A percentile compares a stretch with the other conserved stretches of the same genome.
Conservation (phyloP, 129 eudicot species). For the Centaurea solstitialis region DNA sequence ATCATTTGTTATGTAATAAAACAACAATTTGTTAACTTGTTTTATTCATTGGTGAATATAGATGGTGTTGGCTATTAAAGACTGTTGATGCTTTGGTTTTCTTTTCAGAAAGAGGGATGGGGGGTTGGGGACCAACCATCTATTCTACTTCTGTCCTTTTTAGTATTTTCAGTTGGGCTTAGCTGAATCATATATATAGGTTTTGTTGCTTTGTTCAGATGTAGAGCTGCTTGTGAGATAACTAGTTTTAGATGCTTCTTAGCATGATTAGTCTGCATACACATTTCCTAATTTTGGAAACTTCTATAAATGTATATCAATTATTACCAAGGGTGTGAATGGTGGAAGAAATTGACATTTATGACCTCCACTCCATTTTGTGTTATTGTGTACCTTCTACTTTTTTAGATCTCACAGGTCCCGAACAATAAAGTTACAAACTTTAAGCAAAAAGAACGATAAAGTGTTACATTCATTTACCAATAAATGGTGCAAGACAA, state of each 20-base stretch:
- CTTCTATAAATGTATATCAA: conserved; percentile 22
- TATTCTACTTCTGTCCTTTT: conserved; percentile 20
- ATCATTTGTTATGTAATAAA: conserved; percentile 28
- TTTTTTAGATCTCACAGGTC: too few relatives aligned
- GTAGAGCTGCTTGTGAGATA: conserved; percentile 31
- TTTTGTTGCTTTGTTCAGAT: conserved; percentile 18
- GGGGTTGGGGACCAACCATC: conserved; percentile 13
- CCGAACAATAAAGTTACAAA: not conserved
- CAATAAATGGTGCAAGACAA: too few relatives aligned
- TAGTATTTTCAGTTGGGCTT: conserved; percentile 10
- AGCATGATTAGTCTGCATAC: conserved; percentile 33
- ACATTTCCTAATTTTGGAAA: conserved; percentile 26
- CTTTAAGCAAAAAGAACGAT: not conserved
- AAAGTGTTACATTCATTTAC: not conserved
- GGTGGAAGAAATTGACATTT: conserved; percentile 34
- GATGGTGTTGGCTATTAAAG: not conserved
- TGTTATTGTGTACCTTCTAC: conserved; percentile 22
- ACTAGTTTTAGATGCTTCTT: conserved; percentile 28
- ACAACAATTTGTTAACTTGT: conserved; percentile 13
- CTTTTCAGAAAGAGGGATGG: not conserved
- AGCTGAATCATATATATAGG: conserved; percentile 16
- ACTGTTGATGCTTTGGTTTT: not conserved
- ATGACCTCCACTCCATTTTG: conserved; percentile 22
- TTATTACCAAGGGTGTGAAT: conserved; percentile 18
- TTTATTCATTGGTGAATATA: conserved; percentile 7